These are phyloP conservation scores for Monosporascus sp. DNA, from an alignment of 2,329 filamentous ascomycete genomes.

Conservation along the genomic window DNA sequence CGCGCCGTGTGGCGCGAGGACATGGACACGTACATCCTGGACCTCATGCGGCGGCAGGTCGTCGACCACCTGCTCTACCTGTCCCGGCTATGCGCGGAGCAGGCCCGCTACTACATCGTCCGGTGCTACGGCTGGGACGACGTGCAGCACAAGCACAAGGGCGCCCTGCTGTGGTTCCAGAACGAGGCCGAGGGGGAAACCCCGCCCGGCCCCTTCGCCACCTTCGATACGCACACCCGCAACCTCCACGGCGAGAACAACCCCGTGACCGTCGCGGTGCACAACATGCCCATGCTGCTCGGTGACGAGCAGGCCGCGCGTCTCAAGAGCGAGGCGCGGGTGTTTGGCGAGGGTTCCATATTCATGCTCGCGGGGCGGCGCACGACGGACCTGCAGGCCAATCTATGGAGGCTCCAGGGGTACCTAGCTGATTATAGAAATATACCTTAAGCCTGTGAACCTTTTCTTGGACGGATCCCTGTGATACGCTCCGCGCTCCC, in stretches of 20 bases:
- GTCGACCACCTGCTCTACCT: constrained; percentile 40
- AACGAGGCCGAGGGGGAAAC: constrained; percentile 7
- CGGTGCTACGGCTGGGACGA: constrained; percentile 40
- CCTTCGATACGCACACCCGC: constrained; percentile 27
- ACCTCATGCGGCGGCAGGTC: constrained; percentile 42
- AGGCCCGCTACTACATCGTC: constrained; percentile 33
- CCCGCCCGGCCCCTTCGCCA: constrained; percentile 35
- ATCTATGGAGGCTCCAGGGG: constrained; percentile 55
- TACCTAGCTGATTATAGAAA: constrained; percentile 33
- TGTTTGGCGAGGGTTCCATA: constrained; percentile 33
- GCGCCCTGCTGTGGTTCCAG: constrained; percentile 41
- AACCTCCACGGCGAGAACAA: constrained; percentile 26
- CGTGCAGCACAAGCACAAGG: constrained; percentile 32
- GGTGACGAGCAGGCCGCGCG: constrained; percentile 39
- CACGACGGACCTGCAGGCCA: constrained; percentile 40
- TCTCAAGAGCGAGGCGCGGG: constrained; percentile 29
- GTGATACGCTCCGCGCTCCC: too few relatives aligned
- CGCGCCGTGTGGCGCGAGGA: constrained; percentile 44
- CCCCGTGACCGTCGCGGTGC: constrained; percentile 39
- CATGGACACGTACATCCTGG: constrained; percentile 50
- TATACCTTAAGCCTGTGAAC: not conserved
- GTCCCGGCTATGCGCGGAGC: constrained; percentile 20
- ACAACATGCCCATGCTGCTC: constrained; percentile 47
- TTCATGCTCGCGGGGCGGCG: constrained; percentile 38
- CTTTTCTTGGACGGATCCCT: too few relatives aligned